These are phyloP conservation scores for Lentinula detonsa DNA, from an alignment of 768 basidiomycete genomes.

Conservation along the genomic window DNA sequence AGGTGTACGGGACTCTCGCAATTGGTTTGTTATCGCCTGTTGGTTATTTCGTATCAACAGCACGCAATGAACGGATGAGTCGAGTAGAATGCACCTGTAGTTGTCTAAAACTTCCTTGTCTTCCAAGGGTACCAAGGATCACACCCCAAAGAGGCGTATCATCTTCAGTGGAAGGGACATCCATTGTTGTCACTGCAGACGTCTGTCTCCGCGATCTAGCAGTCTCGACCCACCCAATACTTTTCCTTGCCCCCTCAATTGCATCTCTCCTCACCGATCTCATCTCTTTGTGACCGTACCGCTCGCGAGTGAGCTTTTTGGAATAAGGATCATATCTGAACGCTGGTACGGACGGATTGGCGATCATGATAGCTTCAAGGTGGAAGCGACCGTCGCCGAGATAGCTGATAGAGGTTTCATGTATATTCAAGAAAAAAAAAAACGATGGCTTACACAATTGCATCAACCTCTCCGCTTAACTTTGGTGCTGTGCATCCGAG, in stretches of 20 bases:
- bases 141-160: conserved; percentile 72
- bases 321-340: conserved; percentile 99
- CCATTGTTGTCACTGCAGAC: background rate
- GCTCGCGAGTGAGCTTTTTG: conserved; percentile 91
- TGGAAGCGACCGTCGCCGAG: conserved; percentile 98
- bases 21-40: conserved; percentile 71
- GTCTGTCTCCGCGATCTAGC: background rate
- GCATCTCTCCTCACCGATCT: conserved; percentile 65
- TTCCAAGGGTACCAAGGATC: conserved; percentile 87
- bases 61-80: background rate
- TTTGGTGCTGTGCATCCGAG: conserved; percentile 93
- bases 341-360: conserved; percentile 91
- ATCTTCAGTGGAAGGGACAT: background rate
- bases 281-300: conserved; percentile 90
- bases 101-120: conserved; percentile 91
- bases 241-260: conserved; percentile 65
- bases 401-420: conserved; percentile 48
- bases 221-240: conserved; percentile 34
- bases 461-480: conserved; percentile 71
- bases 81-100: conserved; percentile 46
- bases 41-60: background rate
- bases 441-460: conserved; percentile 64
- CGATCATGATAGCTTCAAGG: conserved; percentile 98
- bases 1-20: conserved; percentile 42
- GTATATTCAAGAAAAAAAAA: background rate